Conservation (phyloP, 176 grass and related monocot species). For the Eremochloa ophiuroides region DNA sequence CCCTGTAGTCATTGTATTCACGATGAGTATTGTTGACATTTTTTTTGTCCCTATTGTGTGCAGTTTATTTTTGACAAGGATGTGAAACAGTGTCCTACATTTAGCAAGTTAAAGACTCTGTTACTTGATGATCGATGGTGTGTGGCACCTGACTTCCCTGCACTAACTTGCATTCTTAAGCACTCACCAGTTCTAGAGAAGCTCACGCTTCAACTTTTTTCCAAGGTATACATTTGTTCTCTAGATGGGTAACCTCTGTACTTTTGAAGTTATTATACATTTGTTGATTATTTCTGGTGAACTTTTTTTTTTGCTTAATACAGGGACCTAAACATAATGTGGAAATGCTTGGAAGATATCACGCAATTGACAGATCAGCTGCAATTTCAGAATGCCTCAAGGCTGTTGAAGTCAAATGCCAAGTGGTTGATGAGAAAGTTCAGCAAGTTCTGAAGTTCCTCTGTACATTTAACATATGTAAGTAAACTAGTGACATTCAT, state of each 20-base stretch:
- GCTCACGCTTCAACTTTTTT: background rate
- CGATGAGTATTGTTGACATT: background rate
- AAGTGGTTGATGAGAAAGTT: background rate
- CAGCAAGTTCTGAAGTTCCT: background rate
- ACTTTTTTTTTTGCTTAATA: background rate
- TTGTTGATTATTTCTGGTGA: background rate
- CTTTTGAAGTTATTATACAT: background rate
- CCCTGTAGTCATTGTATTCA: background rate
- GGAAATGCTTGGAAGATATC: background rate
- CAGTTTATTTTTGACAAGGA: background rate
- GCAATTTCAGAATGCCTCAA: background rate
- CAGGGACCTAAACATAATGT: background rate
- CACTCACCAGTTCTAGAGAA: background rate
- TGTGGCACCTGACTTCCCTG: background rate
- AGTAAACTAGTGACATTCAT: background rate
- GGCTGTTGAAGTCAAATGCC: background rate
- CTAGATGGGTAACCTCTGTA: background rate
- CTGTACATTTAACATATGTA: background rate
- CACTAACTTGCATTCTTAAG: background rate
- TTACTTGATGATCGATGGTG: background rate
- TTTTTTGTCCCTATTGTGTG: background rate
- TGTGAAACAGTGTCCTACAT: background rate
- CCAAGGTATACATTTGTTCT: background rate
- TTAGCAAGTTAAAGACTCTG: background rate
- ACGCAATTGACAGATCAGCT: background rate